phyloP scores from a whole-genome alignment of 2,329 filamentous ascomycete species.

The Zymoseptoria ardabiliae region DNA sequence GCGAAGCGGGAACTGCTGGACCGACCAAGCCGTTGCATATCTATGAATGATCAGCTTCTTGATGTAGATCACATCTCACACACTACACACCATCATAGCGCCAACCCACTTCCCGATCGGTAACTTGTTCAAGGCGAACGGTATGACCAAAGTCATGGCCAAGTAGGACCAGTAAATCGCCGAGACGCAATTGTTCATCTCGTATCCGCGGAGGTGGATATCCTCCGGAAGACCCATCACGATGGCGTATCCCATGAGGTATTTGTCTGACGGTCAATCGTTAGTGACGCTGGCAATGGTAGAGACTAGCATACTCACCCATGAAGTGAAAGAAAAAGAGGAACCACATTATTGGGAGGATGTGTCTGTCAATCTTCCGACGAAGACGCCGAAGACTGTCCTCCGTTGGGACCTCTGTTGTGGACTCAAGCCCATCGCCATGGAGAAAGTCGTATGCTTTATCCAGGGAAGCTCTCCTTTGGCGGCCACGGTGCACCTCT shows the following conservation, averaged over 20 bases:
- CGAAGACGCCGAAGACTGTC: conserved; percentile 1
- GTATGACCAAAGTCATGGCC: conserved; percentile 7
- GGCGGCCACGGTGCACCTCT: neutral
- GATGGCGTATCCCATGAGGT: conserved; percentile 46
- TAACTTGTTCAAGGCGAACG: conserved; percentile 1
- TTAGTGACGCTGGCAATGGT: neutral
- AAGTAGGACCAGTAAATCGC: conserved; percentile 15
- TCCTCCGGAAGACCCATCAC: conserved; percentile 52
- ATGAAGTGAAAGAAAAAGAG: conserved; percentile 7
- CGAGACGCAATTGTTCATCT: conserved; percentile 15
- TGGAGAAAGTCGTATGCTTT: conserved; percentile 3
- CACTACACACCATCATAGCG: neutral
- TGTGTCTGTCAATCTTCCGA: conserved; percentile 14
- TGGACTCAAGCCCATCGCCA: neutral
- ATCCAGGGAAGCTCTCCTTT: conserved; percentile 3
- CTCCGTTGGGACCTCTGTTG: conserved; percentile 2
- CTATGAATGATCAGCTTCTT: neutral
- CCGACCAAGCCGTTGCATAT: neutral
- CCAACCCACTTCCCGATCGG: conserved; percentile 27
- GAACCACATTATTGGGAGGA: conserved; percentile 10
- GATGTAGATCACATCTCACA: neutral
- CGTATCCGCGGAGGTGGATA: conserved; percentile 12
- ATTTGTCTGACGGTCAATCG: neutral
- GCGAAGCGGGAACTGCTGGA: neutral
- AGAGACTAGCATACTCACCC: neutral